Evolutionary conservation across 257 asterid species (phyloP), one percentile per base, ranked within the genome.

Genomic region (Handroanthus guayacan): DNA sequence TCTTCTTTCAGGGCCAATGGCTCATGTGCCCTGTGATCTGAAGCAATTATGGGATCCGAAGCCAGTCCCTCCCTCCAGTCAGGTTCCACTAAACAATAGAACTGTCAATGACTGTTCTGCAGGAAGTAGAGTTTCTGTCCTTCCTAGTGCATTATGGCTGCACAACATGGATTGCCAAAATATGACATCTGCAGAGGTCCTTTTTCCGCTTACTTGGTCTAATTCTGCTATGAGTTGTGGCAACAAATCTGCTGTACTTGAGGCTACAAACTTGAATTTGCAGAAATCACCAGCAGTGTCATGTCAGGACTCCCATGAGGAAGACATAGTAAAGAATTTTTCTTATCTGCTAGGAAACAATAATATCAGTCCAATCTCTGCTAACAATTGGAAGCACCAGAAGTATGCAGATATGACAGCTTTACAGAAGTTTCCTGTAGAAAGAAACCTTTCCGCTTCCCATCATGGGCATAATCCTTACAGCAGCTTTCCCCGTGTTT

Each of bases 401-500:
- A 75, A 67, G 78, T 52, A 39, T 36, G 51, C 81, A 11, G 73
- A 51, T 45, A 39, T 70, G 74, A 71, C 72, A 56, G 75, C 71
- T 47, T 71, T 76, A 44, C 85, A 61, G 58, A 81, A 69, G 25
- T 9, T 55, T 71, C 58, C 64, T 16, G 41, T 41, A 52, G 83
- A 78, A 68, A 69, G 39, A 61, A 83, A 73, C 67, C 73, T 71
- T 77, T 67, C 81, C 50, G 68, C 66, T 71, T 66, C 62, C 67
- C 58, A 60, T 62, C 81, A 63, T 72, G 79, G 75, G 48, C 58
- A 81, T 72, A 74, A 72, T 70, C 50, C 78, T 48, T 41, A 85
- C 62, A 74, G 79, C 70, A 76, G 83, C 69, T 76, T 69, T 60
- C 87, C 84, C 9, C 85, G 77, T 67, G 89, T 89, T 54, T 81